Percentiles rank a stretch among this genome's conserved stretches.
These are phyloP conservation scores for Cladophialophora bantiana DNA, from an alignment of 2,329 filamentous ascomycete species.

Conservation along the genomic window DNA sequence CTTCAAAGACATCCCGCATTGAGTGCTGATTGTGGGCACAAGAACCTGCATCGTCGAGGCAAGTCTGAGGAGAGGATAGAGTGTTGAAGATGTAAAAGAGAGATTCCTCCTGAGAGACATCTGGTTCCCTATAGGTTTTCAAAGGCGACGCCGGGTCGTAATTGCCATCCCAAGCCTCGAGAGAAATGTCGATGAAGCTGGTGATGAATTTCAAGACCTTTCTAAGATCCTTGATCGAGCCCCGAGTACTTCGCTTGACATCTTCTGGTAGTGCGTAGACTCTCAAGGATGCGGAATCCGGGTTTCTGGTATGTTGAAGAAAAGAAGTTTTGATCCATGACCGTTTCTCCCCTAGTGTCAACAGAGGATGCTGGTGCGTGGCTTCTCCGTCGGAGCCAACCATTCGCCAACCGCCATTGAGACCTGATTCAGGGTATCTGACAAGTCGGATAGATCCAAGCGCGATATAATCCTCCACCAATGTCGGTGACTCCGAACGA, in stretches of 20 bases:
- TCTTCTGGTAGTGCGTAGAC: slow-evolving; percentile 53
- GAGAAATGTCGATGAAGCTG: slow-evolving; percentile 49
- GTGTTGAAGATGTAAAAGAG: slow-evolving; percentile 61
- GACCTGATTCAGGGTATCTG: slow-evolving; percentile 2
- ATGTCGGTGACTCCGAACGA: neutral
- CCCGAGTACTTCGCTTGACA: slow-evolving; percentile 46
- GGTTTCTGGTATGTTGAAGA: slow-evolving; percentile 33
- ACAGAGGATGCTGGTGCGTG: slow-evolving; percentile 27
- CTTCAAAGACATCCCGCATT: slow-evolving; percentile 48
- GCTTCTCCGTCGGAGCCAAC: slow-evolving; percentile 23
- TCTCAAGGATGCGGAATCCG: slow-evolving; percentile 41
- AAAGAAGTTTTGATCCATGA: slow-evolving; percentile 47
- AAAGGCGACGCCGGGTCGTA: slow-evolving; percentile 33
- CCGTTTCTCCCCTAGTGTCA: slow-evolving; percentile 43
- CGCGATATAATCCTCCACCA: slow-evolving; percentile 35
- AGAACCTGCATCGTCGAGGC: slow-evolving; percentile 44
- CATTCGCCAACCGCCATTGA: slow-evolving; percentile 28
- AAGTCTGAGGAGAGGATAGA: slow-evolving; percentile 49
- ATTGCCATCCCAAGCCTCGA: slow-evolving; percentile 49
- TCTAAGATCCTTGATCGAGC: slow-evolving; percentile 45
- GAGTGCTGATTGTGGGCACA: slow-evolving; percentile 44
- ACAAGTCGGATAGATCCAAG: slow-evolving; percentile 38
- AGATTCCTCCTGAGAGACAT: slow-evolving; percentile 49
- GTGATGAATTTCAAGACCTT: slow-evolving; percentile 50
- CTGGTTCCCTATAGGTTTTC: slow-evolving; percentile 31